A percentile compares a stretch with the other conserved stretches of the same genome.
phyloP scores from a whole-genome alignment of 805 yeast species.

The Saturnispora saitoi region DNA sequence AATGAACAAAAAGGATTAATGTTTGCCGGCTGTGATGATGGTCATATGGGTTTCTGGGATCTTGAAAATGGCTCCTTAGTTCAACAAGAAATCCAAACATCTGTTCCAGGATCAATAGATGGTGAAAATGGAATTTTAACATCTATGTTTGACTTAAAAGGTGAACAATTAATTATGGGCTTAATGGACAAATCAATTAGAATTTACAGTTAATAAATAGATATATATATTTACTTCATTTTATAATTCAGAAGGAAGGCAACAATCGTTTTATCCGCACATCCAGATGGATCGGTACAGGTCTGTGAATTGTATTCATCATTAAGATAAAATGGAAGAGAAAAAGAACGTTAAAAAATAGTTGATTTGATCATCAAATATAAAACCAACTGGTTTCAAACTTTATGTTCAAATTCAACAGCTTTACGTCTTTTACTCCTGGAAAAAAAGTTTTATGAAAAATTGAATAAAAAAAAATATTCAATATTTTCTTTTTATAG shows the following conservation, averaged over 20 bases:
- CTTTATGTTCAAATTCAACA: neutral
- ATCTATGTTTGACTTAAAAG: slow-evolving; percentile 70
- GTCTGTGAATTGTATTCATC: slow-evolving; percentile 49
- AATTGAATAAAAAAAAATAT: too few species aligned
- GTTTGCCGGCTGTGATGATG: slow-evolving; percentile 81
- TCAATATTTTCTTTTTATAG: too few species aligned
- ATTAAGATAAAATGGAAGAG: slow-evolving; percentile 13
- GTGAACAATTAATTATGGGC: slow-evolving; percentile 64
- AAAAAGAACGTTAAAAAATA: neutral
- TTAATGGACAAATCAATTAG: slow-evolving; percentile 56
- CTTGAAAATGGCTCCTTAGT: slow-evolving; percentile 60
- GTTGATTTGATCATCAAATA: neutral
- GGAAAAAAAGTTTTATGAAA: neutral
- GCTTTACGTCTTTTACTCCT: neutral
- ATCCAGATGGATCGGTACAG: slow-evolving; percentile 39
- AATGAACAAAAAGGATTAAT: slow-evolving; percentile 45
- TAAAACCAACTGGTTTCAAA: neutral
- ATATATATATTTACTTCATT: neutral
- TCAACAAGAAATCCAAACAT: slow-evolving; percentile 45
- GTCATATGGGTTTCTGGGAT: slow-evolving; percentile 68
- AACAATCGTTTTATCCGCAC: slow-evolving; percentile 25
- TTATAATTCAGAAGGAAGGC: slow-evolving; percentile 18
- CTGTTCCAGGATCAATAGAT: slow-evolving; percentile 62
- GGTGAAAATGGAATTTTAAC: slow-evolving; percentile 63
- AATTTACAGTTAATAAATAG: neutral